phyloP scores from a whole-genome alignment of 192 early-diverging fungal genomes.

The Phlyctochytrium planicorne region DNA sequence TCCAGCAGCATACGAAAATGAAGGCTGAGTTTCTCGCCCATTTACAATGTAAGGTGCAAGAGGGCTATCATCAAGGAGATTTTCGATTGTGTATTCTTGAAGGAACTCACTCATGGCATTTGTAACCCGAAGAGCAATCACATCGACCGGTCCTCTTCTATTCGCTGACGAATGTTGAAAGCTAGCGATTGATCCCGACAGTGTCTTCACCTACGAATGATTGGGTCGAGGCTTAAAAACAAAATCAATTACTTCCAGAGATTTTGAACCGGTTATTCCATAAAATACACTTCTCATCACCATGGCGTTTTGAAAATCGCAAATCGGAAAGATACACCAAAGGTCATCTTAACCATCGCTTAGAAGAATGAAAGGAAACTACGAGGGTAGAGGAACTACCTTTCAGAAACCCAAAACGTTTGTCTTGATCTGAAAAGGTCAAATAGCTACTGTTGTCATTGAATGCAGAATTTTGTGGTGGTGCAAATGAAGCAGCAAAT shows the following conservation, averaged over 20 bases:
- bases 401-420: too few species aligned
- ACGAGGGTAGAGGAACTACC: too few species aligned
- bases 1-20: background rate
- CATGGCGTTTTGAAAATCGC: constrained; percentile 7
- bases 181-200: background rate
- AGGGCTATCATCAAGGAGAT: background rate
- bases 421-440: constrained; percentile 1
- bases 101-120: constrained; percentile 18
- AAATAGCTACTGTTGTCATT: background rate
- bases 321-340: background rate
- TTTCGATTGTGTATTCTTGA: constrained; percentile 12
- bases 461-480: background rate
- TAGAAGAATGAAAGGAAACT: too few species aligned
- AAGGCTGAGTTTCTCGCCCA: too few species aligned
- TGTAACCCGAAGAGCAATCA: constrained; percentile 23
- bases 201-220: constrained; percentile 9
- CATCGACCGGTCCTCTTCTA: background rate
- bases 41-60: background rate
- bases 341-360: too few species aligned
- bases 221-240: background rate
- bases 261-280: constrained; percentile 8
- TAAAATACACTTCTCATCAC: constrained; percentile 17
- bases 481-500: background rate
- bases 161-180: background rate
- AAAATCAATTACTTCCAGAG: constrained; percentile 6